Conservation (phyloP, 306 rosid species). For the Pterocarpus santalinus region DNA sequence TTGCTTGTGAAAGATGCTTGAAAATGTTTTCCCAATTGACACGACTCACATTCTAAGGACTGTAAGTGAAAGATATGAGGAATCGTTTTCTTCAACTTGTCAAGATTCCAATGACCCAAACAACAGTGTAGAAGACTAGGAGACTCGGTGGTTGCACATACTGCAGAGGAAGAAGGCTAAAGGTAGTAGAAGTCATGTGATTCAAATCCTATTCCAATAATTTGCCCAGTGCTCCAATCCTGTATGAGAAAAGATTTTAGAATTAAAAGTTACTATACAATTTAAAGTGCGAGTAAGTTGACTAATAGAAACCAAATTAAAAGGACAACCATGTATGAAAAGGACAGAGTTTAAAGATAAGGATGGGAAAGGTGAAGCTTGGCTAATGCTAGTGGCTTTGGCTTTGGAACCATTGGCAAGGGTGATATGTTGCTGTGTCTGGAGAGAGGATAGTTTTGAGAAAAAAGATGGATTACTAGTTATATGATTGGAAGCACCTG, state of each 20-base stretch:
- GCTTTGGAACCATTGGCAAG: not conserved
- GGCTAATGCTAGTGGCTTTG: not conserved
- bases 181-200: not conserved
- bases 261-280: not conserved
- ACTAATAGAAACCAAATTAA: not conserved
- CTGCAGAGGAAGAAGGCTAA: not conserved
- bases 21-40: not conserved
- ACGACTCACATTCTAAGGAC: not conserved
- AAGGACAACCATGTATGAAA: not conserved
- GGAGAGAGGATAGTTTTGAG: not conserved
- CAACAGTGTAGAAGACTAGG: not conserved
- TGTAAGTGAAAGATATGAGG: not conserved
- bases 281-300: not conserved
- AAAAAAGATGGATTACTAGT: not conserved
- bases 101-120: not conserved
- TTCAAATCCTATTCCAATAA: not conserved
- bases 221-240: not conserved
- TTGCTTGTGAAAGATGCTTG: not conserved
- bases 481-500: not conserved
- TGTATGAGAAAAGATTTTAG: not conserved
- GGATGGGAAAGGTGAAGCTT: not conserved
- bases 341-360: not conserved
- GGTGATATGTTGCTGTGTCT: not conserved
- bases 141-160: not conserved
- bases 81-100: not conserved